Percentiles rank a stretch among this genome's conserved stretches.
Conservation (phyloP, 805 yeast species). For the Barnettozyma wickerhamii region DNA sequence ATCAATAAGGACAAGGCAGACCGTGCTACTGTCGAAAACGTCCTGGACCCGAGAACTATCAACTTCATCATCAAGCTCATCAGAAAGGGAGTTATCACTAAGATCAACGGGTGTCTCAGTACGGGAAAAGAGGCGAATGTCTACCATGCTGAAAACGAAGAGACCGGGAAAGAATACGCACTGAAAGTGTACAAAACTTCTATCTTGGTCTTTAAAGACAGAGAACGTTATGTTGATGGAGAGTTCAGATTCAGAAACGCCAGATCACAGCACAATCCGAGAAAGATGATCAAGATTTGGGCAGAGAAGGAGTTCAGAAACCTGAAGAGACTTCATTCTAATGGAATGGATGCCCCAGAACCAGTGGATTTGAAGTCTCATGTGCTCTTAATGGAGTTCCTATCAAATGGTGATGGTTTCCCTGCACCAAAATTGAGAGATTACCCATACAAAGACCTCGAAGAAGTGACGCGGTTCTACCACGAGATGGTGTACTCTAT, state of each 20-base stretch:
- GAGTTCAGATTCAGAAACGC: constrained; percentile 88
- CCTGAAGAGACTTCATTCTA: constrained; percentile 69
- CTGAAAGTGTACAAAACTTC: constrained; percentile 95
- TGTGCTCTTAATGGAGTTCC: constrained; percentile 91
- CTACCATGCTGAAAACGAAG: constrained; percentile 63
- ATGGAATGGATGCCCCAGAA: constrained; percentile 90
- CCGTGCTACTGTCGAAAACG: constrained; percentile 96
- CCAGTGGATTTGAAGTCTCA: constrained; percentile 87
- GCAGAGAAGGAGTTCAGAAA: constrained; percentile 97
- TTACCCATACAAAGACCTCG: constrained; percentile 65
- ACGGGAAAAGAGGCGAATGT: constrained; percentile 99
- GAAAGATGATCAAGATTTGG: constrained; percentile 98
- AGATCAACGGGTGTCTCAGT: constrained; percentile 88
- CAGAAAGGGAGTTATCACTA: constrained; percentile 76
- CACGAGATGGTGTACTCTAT: constrained; percentile 78
- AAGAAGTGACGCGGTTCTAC: constrained; percentile 64
- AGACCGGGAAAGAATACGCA: constrained; percentile 58
- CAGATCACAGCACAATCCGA: constrained; percentile 84
- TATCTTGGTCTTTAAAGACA: constrained; percentile 91
- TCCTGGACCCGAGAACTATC: constrained; percentile 90
- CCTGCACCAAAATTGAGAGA: constrained; percentile 91
- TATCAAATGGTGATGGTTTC: constrained; percentile 72
- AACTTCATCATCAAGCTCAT: constrained; percentile 75
- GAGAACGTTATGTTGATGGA: constrained; percentile 95
- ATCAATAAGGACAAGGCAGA: constrained; percentile 79